Evolutionary conservation across 106 monocot genomes (phyloP).

Genomic region (Platanthera zijinensis): DNA sequence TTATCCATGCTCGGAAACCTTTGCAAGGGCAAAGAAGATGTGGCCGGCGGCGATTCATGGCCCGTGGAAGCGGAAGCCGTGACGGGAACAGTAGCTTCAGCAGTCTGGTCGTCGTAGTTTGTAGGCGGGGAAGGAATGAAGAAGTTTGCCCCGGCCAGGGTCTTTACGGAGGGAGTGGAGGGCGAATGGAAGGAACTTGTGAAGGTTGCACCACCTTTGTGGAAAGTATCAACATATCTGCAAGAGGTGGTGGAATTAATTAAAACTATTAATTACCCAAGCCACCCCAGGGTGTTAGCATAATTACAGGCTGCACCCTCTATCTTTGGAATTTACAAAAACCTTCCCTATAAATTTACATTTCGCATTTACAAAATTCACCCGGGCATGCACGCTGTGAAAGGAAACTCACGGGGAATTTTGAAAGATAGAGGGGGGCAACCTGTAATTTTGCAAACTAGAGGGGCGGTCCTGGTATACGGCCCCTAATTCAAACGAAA

Average conservation of each 20-base stretch:
- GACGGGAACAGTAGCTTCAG: constrained; percentile 12
- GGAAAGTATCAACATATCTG: constrained; percentile 97
- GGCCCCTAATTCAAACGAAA: no score
- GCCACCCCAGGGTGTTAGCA: not conserved
- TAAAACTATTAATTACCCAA: not conserved
- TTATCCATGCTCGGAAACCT: constrained; percentile 79
- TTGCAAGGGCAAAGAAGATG: constrained; percentile 36
- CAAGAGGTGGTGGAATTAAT: not conserved
- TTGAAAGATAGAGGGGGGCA: no score
- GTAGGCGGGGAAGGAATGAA: constrained; percentile 60
- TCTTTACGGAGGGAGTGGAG: constrained; percentile 54
- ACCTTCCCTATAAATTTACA: not conserved
- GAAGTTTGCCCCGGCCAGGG: constrained; percentile 48
- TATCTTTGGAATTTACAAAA: no score
- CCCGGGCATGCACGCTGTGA: no score
- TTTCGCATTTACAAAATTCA: not conserved
- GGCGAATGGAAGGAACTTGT: constrained; percentile 45
- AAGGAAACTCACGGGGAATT: no score
- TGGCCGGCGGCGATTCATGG: constrained; percentile 21
- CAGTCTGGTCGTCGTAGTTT: constrained; percentile 16
- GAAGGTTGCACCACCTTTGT: constrained; percentile 44
- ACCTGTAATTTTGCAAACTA: no score
- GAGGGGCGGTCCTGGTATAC: no score
- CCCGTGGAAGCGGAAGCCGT: constrained; percentile 22
- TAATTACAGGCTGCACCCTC: no score